Base-by-base conservation (phyloP, 345 rosid genomes). In the Ricinus communis region DNA sequence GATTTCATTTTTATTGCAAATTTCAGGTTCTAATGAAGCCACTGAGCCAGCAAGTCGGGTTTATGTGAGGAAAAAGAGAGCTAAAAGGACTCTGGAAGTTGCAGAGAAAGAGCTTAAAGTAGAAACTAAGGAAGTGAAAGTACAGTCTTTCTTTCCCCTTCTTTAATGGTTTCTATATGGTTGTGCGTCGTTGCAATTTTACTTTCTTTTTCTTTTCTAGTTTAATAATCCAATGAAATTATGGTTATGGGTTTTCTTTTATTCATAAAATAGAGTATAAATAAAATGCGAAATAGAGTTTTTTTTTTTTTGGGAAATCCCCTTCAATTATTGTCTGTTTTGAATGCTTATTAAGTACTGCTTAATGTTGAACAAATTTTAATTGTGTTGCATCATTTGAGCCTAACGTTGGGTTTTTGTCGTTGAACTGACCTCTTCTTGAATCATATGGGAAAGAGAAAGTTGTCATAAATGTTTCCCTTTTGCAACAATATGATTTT, bases 1-100 rank as follows among this genome's bases (percentile, higher is more conserved):
- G 25, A 25, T 36, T 55, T 41, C 19, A 47, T 47, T 9, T 49
- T 24, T 30, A 61, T 27, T 66, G 73, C 61, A 59, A 43, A 71
- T 36, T 41, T 40, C 73, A 75, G 78, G 68, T 41, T 18, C 73
- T 4, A 16, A 24, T 72, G 77, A 25, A 33, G 66, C 68, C 73
- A 55, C 75, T 47, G n/a, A 19, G 24, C 72, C 84, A 53, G 79
- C 76, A 74, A 25, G 70, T 65, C 88, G 85, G 33, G 89, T 82
- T 57, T 83, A 79, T 77, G 79, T 62, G 56, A 84, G 96, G 85
- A 88, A 77, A 76, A 90, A 81, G 79, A 84, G 85, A 74, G 80
- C 72, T 54, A 82, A 81, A 71, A 71, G 60, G 50, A 62, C 78
- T n/a, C 41, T 71, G 66, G 74, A 74, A 24, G 71, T 59, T 49